phyloP scores from a whole-genome alignment of 2,329 filamentous ascomycete genomes.

The Aspergillus sp. region DNA sequence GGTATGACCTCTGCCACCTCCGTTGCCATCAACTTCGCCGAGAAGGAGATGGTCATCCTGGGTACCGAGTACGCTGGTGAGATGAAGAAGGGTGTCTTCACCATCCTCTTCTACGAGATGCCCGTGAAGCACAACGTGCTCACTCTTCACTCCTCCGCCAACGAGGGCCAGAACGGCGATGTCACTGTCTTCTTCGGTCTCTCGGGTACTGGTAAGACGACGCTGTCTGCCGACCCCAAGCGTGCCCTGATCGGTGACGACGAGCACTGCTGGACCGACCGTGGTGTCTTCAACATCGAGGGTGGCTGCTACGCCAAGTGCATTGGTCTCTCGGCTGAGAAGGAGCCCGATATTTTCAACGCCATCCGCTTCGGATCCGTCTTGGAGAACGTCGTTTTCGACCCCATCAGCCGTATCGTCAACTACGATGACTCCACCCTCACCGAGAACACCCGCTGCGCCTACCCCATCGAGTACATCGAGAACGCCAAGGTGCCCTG shows the following conservation, averaged over 20 bases:
- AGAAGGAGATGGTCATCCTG: slow-evolving; percentile 99
- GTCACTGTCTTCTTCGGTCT: slow-evolving; percentile 99
- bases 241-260: slow-evolving; percentile 95
- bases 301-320: slow-evolving; percentile 99
- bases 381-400: slow-evolving; percentile 97
- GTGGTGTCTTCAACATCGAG: slow-evolving; percentile 98
- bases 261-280: slow-evolving; percentile 99
- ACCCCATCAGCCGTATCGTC: slow-evolving; percentile 81
- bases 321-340: slow-evolving; percentile 94
- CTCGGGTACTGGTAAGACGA: slow-evolving; percentile 98
- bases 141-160: slow-evolving; percentile 96
- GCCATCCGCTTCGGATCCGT: slow-evolving; percentile 97
- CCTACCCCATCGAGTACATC: slow-evolving; percentile 99
- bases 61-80: slow-evolving; percentile 97
- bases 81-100: slow-evolving; percentile 99
- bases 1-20: slow-evolving; percentile 99
- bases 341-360: slow-evolving; percentile 96
- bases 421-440: slow-evolving; percentile 95
- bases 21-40: slow-evolving; percentile 96
- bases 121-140: slow-evolving; percentile 99
- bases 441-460: slow-evolving; percentile 97
- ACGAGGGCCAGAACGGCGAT: slow-evolving; percentile 91
- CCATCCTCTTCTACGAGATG: slow-evolving; percentile 99
- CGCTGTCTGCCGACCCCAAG: slow-evolving; percentile 93
- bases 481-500: slow-evolving; percentile 98